These are phyloP conservation scores for Podospora australis DNA, from an alignment of 495 filamentous ascomycete genomes.

Conservation along the genomic window DNA sequence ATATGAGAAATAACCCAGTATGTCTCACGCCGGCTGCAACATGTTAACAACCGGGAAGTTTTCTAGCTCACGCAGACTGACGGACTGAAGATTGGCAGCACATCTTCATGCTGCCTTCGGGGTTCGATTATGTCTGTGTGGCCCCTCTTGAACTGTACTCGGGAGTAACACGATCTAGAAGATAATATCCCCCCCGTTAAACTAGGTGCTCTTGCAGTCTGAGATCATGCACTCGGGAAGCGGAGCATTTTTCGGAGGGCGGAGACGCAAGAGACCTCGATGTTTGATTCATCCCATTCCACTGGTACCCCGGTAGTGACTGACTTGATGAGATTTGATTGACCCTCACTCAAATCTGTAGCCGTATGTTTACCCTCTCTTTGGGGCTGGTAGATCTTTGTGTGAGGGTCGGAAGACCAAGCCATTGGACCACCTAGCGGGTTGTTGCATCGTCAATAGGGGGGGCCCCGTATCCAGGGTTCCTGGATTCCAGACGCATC, in stretches of 20 bases:
- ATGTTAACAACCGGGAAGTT: no score
- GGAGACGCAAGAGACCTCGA: background rate
- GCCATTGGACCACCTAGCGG: constrained; percentile 9
- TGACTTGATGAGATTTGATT: constrained; percentile 14
- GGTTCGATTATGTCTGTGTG: no score
- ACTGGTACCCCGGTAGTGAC: constrained; percentile 7
- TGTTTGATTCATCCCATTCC: constrained; percentile 7
- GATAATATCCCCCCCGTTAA: no score
- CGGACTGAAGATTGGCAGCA: no score
- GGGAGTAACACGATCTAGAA: no score
- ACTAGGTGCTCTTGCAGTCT: background rate
- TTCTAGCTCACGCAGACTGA: no score
- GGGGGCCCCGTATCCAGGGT: constrained; percentile 7
- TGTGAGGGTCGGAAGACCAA: background rate
- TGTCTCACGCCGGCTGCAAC: no score
- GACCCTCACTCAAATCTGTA: constrained; percentile 11
- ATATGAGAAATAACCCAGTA: no score
- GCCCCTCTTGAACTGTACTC: no score
- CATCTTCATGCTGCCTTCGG: no score
- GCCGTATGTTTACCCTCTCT: constrained; percentile 7
- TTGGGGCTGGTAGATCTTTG: background rate
- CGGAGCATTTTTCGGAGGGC: background rate
- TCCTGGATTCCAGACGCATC: constrained; percentile 10
- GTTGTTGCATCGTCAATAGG: constrained; percentile 6
- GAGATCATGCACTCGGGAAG: background rate